A percentile compares a stretch with the other conserved stretches of the same genome.
phyloP scores from a whole-genome alignment of 176 grass and related monocot genomes.

The Eremochloa ophiuroides region DNA sequence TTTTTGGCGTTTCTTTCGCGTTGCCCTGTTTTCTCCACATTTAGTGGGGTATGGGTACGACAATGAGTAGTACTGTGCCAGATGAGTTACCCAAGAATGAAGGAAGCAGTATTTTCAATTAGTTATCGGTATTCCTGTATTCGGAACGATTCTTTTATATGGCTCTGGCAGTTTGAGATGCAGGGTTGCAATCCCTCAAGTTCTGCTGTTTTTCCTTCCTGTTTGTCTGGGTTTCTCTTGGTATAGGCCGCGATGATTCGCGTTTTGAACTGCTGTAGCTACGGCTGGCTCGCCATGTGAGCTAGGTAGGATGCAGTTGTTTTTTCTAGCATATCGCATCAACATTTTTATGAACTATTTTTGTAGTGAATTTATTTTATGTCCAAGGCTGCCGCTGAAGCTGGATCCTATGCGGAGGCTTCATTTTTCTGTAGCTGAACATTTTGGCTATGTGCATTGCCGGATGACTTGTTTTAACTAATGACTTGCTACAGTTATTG shows the following conservation, averaged over 20 bases:
- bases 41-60: too few species aligned
- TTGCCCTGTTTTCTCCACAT: too few species aligned
- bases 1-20: background rate
- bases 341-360: background rate
- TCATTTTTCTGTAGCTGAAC: background rate
- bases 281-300: background rate
- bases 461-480: background rate
- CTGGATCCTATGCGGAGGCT: background rate
- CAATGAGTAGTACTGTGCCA: background rate
- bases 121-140: background rate
- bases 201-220: background rate
- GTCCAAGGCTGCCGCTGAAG: background rate
- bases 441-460: background rate
- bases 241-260: background rate
- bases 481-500: background rate
- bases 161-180: background rate
- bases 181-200: background rate
- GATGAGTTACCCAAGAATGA: background rate
- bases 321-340: background rate
- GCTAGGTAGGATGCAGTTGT: background rate
- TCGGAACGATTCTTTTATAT: background rate
- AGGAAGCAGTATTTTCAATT: background rate
- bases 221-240: background rate
- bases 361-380: background rate
- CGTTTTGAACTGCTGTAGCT: background rate